Evolutionary conservation across 139 green algal genomes (phyloP), one percentile per base, ranked within the genome.

Genomic region (Asterochloris erici): DNA sequence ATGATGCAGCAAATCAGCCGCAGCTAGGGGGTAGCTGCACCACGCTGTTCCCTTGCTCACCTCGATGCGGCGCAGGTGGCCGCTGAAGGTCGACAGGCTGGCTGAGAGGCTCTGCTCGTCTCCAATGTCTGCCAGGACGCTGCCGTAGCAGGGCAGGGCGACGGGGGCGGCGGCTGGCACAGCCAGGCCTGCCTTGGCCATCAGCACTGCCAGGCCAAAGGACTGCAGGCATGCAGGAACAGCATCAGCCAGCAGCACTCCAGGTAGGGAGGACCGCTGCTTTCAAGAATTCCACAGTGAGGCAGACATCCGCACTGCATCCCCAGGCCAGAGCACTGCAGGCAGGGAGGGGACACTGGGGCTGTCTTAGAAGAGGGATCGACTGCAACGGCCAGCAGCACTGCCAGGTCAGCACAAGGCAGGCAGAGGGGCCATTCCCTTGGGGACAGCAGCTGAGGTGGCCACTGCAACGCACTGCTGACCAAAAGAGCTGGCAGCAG

Each of bases 1-100:
- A 6, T 54, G 38, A 54, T 54, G 38, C 38, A 54, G 2, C 6
- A 6, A 2, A 54, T 54, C 38, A 54, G 38, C 38, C 38, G 38
- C 38, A 54, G 38, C 38, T 54, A 54, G 38, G 38, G 4, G 38
- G 26, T 9, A 63, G 1, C 14, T 68, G 12, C 26, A 12, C 14
- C 14, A 79, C 11, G 74, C 74, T 11, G 11, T 64, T 64, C 21
- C 47, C 47, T 24, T 79, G 14, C 63, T 21, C 11, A 83, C 84
- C 81, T 86, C 68, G 26, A 92, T 92, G 29, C 89, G 84, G 11
- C 79, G 70, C 17, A 97, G 88, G 91, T 99, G 97, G 23, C 94
- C 94, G 24, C 86, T 93, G 86, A 99, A 99, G 10, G 97, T 99
- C 10, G 96, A 99, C 68, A 99, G 85, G 79, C 89, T 96, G 79